Base-by-base conservation (phyloP, 192 early-diverging fungal species). In the Coemansia sp. region DNA sequence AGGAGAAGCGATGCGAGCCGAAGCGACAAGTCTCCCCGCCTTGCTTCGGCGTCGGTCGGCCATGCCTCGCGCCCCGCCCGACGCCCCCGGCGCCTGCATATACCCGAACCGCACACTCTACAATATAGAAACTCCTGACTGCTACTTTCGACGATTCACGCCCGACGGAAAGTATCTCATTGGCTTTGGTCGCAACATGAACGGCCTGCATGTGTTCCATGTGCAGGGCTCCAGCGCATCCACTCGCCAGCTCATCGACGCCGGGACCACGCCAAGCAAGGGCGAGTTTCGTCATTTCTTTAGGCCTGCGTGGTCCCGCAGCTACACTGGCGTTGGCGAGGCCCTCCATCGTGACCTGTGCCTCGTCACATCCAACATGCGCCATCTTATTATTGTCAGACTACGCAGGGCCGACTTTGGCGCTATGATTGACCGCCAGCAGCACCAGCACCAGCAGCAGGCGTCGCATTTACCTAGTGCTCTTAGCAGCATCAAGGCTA, bases 31-130 rank as follows among this genome's bases (percentile, higher is more conserved):
- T 44, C 38, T 78, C 53, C 64, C 77, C n/a, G 71, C 53, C 17
- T 45, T 74, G 51, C 65, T 79, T 46, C 57, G 77, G 13, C 77
- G 53, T 25, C 67, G 77, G 4, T 62, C 45, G 48, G 49, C 48
- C 43, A 1, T 39, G 11, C 42, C 39, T n/a, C 12, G 64, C 8
- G 20, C 43, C 11, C 37, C 56, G 4, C 54, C 63, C 22, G 39
- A 61, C 42, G 61, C 39, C 1, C 60, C 64, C 8, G 68, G 69
- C 19, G 56, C 72, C 42, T 72, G 56, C n/a, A n/a, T 83, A 1
- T 83, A 83, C 44, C 81, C 81, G 48, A 75, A 83, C 64, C 67
- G 68, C 55, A 83, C 81, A 22, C 37, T 83, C 13, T 73, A 83
- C 76, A 70, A 74, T 42, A 72, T 79, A 57, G 81, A 79, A 50